Evolutionary conservation across 306 rosid species (phyloP).

Genomic region (Citrullus colocynthis): DNA sequence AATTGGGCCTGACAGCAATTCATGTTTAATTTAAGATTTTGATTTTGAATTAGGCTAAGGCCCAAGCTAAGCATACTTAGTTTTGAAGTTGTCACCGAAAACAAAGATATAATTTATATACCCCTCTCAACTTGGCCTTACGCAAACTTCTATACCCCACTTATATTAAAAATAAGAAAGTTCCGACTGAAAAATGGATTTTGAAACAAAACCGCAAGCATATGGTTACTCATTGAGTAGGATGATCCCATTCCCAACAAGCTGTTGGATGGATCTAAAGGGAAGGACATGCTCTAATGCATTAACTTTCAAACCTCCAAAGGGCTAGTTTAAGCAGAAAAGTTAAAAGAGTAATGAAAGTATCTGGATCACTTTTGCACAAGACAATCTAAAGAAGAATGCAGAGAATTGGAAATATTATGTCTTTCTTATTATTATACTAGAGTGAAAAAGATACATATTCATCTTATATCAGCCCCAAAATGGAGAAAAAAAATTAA

Average conservation of each 20-base stretch:
- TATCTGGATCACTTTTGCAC: background rate
- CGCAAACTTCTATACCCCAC: too few species aligned
- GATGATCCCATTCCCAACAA: background rate
- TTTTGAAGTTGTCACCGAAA: too few species aligned
- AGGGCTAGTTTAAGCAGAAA: too few species aligned
- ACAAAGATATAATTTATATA: too few species aligned
- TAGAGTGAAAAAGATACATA: background rate
- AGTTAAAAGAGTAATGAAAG: too few species aligned
- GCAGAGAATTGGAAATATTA: background rate
- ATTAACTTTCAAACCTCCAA: background rate
- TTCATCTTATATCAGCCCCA: constrained; percentile 1
- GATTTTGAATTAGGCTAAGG: too few species aligned
- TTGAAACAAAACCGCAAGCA: background rate
- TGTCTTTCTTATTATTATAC: background rate
- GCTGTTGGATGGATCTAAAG: background rate
- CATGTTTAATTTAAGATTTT: too few species aligned
- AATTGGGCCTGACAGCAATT: too few species aligned
- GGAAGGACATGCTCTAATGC: background rate
- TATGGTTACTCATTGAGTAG: background rate
- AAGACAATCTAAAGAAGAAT: background rate
- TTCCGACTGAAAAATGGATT: too few species aligned
- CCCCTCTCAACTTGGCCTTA: too few species aligned
- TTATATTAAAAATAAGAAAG: too few species aligned
- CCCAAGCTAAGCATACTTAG: too few species aligned
- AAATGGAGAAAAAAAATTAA: constrained; percentile 28